phyloP scores from a whole-genome alignment of 2,329 filamentous ascomycete genomes.

The Aureobasidium pullulans region DNA sequence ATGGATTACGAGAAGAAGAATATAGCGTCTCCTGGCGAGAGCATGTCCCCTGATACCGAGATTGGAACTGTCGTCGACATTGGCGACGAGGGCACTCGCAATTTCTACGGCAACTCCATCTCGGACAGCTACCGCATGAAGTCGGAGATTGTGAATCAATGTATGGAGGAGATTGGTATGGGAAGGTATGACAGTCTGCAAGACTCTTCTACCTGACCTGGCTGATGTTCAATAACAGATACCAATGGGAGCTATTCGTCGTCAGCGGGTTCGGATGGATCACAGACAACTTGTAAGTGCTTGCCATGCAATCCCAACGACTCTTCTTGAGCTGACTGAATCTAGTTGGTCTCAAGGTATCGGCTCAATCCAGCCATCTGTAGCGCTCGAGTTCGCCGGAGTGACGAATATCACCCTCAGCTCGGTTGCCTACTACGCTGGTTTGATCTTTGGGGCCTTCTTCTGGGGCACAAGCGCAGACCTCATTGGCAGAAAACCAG shows the following conservation, averaged over 20 bases:
- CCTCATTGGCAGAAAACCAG: slow-evolving; percentile 66
- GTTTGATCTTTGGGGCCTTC: slow-evolving; percentile 68
- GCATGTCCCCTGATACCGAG: not conserved
- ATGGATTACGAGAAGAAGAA: not conserved
- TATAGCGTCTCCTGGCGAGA: not conserved
- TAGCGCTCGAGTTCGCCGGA: not conserved
- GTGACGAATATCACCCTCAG: not conserved
- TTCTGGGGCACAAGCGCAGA: slow-evolving; percentile 77
- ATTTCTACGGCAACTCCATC: not conserved
- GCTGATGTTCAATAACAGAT: slow-evolving; percentile 33
- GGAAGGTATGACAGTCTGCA: slow-evolving; percentile 49
- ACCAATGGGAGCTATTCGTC: slow-evolving; percentile 77
- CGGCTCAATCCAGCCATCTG: not conserved
- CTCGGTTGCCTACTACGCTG: slow-evolving; percentile 46
- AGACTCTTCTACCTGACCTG: too few relatives aligned
- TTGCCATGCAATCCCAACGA: too few relatives aligned
- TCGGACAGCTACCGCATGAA: slow-evolving; percentile 1
- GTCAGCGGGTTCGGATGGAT: slow-evolving; percentile 82
- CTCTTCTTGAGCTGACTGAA: not conserved
- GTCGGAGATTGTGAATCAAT: slow-evolving; percentile 66
- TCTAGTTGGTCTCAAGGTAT: not conserved
- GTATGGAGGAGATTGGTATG: slow-evolving; percentile 80
- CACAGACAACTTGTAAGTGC: slow-evolving; percentile 64
- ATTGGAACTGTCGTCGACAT: not conserved
- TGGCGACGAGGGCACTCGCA: not conserved